These are phyloP conservation scores for Serendipita sp. DNA, from an alignment of 768 basidiomycete genomes.

Conservation along the genomic window DNA sequence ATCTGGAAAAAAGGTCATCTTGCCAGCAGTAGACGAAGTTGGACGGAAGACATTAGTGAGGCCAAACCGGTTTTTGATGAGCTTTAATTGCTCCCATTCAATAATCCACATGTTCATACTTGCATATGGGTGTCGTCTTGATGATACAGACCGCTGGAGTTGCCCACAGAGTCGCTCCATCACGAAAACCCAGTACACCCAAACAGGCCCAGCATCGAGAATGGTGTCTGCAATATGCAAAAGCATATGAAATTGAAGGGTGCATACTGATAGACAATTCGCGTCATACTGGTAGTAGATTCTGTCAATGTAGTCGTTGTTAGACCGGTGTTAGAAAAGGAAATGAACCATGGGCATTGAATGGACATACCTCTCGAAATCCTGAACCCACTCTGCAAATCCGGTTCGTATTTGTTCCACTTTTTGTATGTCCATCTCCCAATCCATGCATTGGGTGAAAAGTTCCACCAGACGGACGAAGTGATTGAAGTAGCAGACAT, in stretches of 20 bases:
- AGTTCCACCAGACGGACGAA: conserved; percentile 27
- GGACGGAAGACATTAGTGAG: conserved; percentile 17
- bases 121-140: conserved; percentile 18
- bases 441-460: conserved; percentile 25
- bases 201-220: conserved; percentile 21
- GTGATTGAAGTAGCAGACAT: conserved; percentile 26
- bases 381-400: conserved; percentile 24
- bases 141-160: conserved; percentile 17
- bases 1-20: conserved; percentile 11
- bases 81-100: conserved; percentile 18
- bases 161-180: conserved; percentile 24
- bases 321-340: background rate
- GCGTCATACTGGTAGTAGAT: conserved; percentile 22
- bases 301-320: too few relatives aligned
- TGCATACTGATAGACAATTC: conserved; percentile 19
- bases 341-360: background rate
- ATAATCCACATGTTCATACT: conserved; percentile 18
- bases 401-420: conserved; percentile 18
- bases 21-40: conserved; percentile 10
- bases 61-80: conserved; percentile 18
- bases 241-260: conserved; percentile 22
- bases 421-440: conserved; percentile 19
- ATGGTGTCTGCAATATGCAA: conserved; percentile 23
- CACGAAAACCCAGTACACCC: conserved; percentile 24
- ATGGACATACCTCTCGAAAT: conserved; percentile 25